phyloP scores from a whole-genome alignment of 108 stramenopile species.

The Fistulifera pelliculosa region DNA sequence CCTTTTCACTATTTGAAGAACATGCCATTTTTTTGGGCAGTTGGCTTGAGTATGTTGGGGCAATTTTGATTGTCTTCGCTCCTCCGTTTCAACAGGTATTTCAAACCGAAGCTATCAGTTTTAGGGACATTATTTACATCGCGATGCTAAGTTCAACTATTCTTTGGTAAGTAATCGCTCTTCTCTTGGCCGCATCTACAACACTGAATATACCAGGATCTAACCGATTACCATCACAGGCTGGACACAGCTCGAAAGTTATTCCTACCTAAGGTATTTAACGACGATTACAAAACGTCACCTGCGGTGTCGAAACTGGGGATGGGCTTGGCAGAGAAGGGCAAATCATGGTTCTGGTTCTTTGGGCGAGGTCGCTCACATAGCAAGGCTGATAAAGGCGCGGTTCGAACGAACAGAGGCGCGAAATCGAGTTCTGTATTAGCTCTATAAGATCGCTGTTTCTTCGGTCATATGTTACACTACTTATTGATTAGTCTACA shows the following conservation, averaged over 20 bases:
- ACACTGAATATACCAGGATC: too few relatives aligned
- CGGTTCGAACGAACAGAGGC: neutral
- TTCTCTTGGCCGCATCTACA: too few relatives aligned
- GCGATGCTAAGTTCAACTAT: conserved; percentile 71
- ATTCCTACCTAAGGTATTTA: conserved; percentile 64
- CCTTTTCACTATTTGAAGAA: too few relatives aligned
- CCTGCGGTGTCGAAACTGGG: neutral
- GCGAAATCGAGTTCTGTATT: neutral
- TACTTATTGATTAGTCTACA: too few relatives aligned
- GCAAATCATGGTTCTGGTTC: neutral
- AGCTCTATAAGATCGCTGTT: neutral
- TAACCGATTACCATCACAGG: too few relatives aligned
- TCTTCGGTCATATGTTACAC: too few relatives aligned
- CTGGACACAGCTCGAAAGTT: conserved; percentile 87
- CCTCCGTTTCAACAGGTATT: conserved; percentile 87
- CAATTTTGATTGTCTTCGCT: conserved; percentile 90
- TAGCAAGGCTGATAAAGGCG: neutral
- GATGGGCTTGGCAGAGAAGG: neutral
- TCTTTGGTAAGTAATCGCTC: too few relatives aligned
- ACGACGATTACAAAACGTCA: conserved; percentile 40
- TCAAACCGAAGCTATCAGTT: conserved; percentile 86
- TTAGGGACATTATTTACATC: conserved; percentile 68
- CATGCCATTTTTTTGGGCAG: conserved; percentile 81
- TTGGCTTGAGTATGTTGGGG: conserved; percentile 75
- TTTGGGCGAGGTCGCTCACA: neutral